Evolutionary conservation across 805 yeast genomes (phyloP), one percentile per base, ranked within the genome.

Genomic region (Starmerella stellata): DNA sequence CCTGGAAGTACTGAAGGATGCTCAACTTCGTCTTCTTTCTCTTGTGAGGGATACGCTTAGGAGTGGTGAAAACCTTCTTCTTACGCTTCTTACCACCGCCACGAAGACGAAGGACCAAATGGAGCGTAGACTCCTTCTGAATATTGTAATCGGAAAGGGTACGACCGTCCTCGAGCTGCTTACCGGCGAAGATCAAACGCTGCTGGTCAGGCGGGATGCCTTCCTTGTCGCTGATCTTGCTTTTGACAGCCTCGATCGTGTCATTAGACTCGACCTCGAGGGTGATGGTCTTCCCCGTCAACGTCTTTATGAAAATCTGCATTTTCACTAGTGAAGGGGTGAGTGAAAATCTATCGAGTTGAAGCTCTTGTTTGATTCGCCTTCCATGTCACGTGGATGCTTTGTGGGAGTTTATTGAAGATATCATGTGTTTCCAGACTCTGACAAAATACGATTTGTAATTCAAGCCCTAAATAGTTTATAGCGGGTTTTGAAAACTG

Each of bases 51-150:
- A 90, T 81, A 79, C 85, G 92, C 85, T 90, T 90, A 75, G 98
- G 98, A 64, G 96, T 87, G 72, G 96, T 87, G 87, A 87, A 90
- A 65, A 83, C 95, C 93, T 87, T 87, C 95, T 90, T 90, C 90
- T 90, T 90, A 78, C 94, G 87, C 90, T 90, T 90, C 81, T 85
- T 90, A 74, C 94, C 94, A 70, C 94, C 95, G 65, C 96, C 96
- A 73, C 95, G 81, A 65, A 87, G 79, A 75, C 95, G 83, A 53
- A 87, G 71, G 52, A 87, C 96, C 70, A 87, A 75, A 67, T 87
- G 95, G 40, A 85, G 66, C 46, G 95, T 85, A 49, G 95, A 82
- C 69, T 85, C 95, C 73, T 85, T 85, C 70, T 83, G 94, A 65
- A 85, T 85, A 78, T 85, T 85, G 87, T 85, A 85, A 69, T 85